Percentiles rank a stretch among this genome's conserved stretches.
phyloP scores from a whole-genome alignment of 441 rosid genomes.

The Erodium trifolium region DNA sequence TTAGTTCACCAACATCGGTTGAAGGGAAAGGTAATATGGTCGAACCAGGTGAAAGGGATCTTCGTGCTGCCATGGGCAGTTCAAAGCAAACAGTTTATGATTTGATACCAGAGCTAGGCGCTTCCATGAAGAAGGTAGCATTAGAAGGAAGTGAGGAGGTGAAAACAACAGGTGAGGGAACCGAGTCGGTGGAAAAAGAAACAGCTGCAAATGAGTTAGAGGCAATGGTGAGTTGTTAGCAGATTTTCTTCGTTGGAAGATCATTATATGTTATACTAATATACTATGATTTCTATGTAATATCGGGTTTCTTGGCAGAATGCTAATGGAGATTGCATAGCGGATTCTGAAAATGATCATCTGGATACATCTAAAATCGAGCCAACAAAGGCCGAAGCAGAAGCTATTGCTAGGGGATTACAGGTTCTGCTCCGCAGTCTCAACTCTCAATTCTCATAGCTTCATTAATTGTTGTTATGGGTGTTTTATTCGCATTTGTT shows the following conservation, averaged over 20 bases:
- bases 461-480: too few relatives aligned
- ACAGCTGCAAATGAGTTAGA: constrained; percentile 36
- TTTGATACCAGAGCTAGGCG: constrained; percentile 39
- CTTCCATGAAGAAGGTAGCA: constrained; percentile 66
- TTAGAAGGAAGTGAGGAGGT: constrained; percentile 69
- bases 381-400: constrained; percentile 90
- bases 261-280: constrained; percentile 17
- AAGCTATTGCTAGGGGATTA: constrained; percentile 82
- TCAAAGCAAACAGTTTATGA: constrained; percentile 35
- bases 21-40: constrained; percentile 26
- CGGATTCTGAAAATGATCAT: constrained; percentile 59
- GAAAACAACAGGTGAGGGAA: constrained; percentile 49
- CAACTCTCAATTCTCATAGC: neutral
- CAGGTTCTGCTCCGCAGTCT: constrained; percentile 45
- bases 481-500: neutral
- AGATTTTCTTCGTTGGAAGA: constrained; percentile 17
- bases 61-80: constrained; percentile 33
- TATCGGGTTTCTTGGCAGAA: constrained; percentile 38
- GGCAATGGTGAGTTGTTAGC: constrained; percentile 44
- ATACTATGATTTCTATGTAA: constrained; percentile 15
- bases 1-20: constrained; percentile 20
- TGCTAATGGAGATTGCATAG: constrained; percentile 49
- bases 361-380: constrained; percentile 59
- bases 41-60: constrained; percentile 31
- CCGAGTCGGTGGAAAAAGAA: constrained; percentile 30